Conservation (phyloP, 495 filamentous ascomycete genomes). For the Aspergillus hancockii region DNA sequence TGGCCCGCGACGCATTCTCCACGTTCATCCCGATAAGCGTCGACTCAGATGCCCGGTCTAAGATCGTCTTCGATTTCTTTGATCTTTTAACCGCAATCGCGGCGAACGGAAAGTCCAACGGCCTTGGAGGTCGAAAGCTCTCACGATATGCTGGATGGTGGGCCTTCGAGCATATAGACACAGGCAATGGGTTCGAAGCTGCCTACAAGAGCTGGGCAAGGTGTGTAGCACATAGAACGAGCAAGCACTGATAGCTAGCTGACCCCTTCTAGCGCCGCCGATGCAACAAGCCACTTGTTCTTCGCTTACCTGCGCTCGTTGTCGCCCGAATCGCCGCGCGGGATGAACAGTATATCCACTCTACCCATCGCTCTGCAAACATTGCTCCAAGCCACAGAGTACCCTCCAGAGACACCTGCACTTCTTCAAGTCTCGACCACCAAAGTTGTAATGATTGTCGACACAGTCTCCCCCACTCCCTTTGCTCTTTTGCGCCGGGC, state of each 20-base stretch:
- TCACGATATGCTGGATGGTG: slow-evolving; percentile 97
- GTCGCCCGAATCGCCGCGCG: slow-evolving; percentile 70
- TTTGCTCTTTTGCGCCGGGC: slow-evolving; percentile 89
- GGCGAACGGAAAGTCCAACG: slow-evolving; percentile 88
- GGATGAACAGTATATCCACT: slow-evolving; percentile 73
- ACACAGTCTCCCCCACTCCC: slow-evolving; percentile 91
- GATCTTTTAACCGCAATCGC: slow-evolving; percentile 83
- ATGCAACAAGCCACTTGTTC: slow-evolving; percentile 95
- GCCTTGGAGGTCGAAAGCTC: slow-evolving; percentile 88
- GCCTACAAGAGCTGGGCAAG: slow-evolving; percentile 85
- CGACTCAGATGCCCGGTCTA: slow-evolving; percentile 80
- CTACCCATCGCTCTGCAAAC: slow-evolving; percentile 89
- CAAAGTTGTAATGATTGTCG: slow-evolving; percentile 95
- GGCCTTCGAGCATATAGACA: slow-evolving; percentile 90
- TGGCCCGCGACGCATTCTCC: slow-evolving; percentile 89
- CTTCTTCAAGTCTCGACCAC: slow-evolving; percentile 79
- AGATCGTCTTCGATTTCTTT: slow-evolving; percentile 96
- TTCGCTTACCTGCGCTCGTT: slow-evolving; percentile 94
- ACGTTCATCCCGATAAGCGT: slow-evolving; percentile 96
- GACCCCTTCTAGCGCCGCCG: slow-evolving; percentile 67
- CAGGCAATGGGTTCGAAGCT: slow-evolving; percentile 89
- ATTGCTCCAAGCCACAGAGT: slow-evolving; percentile 89
- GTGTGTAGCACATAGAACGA: slow-evolving; percentile 32
- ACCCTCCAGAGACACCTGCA: slow-evolving; percentile 79
- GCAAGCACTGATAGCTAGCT: slow-evolving; percentile 15